These are phyloP conservation scores for Scutellospora calospora DNA, from an alignment of 371 early-diverging fungal genomes.

Conservation along the genomic window DNA sequence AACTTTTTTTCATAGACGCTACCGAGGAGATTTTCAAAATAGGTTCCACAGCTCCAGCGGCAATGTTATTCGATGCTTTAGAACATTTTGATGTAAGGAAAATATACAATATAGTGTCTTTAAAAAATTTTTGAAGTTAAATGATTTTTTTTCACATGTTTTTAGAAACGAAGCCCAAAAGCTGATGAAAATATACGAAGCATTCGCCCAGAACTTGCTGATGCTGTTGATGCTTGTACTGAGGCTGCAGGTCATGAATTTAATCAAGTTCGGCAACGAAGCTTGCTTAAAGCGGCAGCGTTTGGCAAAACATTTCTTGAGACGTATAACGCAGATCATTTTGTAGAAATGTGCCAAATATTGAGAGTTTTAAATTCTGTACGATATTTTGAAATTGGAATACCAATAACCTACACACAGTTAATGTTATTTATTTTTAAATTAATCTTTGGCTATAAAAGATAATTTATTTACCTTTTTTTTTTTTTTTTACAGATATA, in stretches of 20 bases:
- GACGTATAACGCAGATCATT: constrained; percentile 81
- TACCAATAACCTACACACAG: constrained; percentile 91
- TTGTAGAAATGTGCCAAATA: constrained; percentile 88
- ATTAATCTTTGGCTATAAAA: background rate
- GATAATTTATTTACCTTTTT: background rate
- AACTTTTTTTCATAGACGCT: constrained; percentile 58
- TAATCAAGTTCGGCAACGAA: constrained; percentile 74
- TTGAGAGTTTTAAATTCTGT: constrained; percentile 92
- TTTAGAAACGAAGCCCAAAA: constrained; percentile 81
- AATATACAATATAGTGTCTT: background rate
- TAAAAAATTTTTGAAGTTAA: too few relatives aligned
- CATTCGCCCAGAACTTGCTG: constrained; percentile 79
- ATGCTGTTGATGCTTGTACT: constrained; percentile 92
- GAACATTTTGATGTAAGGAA: constrained; percentile 85
- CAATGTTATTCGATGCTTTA: constrained; percentile 93
- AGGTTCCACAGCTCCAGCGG: constrained; percentile 94
- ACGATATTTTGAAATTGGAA: constrained; percentile 83
- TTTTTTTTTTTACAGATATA: constrained; percentile 62
- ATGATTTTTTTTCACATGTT: background rate
- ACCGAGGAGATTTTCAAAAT: constrained; percentile 90
- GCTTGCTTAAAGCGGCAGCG: constrained; percentile 90
- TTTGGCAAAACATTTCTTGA: constrained; percentile 95
- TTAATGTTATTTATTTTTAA: constrained; percentile 46
- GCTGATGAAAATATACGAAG: constrained; percentile 95
- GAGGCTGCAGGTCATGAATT: constrained; percentile 95